Base-by-base conservation (phyloP, 208 protist species). In the Lotmaria passim region DNA sequence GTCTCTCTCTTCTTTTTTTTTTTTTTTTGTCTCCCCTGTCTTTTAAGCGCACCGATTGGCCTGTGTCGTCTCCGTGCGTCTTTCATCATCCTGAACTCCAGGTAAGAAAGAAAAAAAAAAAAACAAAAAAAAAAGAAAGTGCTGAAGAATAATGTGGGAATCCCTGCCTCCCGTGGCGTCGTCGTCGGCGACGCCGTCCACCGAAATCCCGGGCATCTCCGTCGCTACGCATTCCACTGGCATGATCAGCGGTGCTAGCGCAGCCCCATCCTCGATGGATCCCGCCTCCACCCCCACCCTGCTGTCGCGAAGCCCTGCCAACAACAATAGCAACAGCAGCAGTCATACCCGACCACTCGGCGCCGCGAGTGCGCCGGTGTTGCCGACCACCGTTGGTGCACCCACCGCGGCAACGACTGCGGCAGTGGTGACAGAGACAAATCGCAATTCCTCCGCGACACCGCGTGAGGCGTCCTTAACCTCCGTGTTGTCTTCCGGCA, bases 161-260 rank as follows among this genome's bases (percentile, higher is more conserved):
- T 34, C 62, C 10, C 55, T 76, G 36, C 70, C 70, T 11, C 70
- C 70, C 4, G 70, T 76, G 15, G 62, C 51, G 14, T 46, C 61
- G 4, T 41, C 66, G 14, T 60, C 30, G 23, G 44, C 70, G 46
- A 48, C 62, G 0, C 61, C 62, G 14, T 34, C 51, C n/a, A 62
- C 64, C 24, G 62, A 76, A 46, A 23, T 76, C 15, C 23, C 52
- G 11, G 70, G 70, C 11, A 46, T 76, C n/a, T 60, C 59, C 7
- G 44, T 76, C 26, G 70, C 48, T 7, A 33, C 43, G 11, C 53
- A 69, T 21, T 39, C 38, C 30, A 38, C 53, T n/a, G 70, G 70
- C 46, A 76, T 76, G 55, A 21, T 76, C 14, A 57, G 23, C 57
- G 50, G 28, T 23, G 1, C 8, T 1, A 7, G 38, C 28, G 12